Evolutionary conservation across 441 rosid genomes (phyloP).

Genomic region (Populus hybrid): DNA sequence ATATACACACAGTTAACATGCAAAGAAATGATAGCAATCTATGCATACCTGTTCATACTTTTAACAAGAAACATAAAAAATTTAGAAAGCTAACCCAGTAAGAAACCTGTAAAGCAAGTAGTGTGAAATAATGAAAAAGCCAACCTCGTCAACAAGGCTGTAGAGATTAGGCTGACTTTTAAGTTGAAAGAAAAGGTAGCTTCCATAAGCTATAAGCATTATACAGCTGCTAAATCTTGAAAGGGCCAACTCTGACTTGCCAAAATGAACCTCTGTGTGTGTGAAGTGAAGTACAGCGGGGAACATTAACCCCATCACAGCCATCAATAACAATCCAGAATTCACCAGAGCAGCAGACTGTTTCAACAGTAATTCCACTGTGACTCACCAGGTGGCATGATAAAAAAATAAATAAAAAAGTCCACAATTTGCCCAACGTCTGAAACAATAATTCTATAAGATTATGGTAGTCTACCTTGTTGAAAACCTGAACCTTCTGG

Average conservation of each 20-base stretch:
- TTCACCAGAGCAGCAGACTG: constrained; percentile 73
- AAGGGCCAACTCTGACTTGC: constrained; percentile 75
- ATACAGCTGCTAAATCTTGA: constrained; percentile 88
- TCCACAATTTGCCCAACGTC: background rate
- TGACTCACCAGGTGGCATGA: background rate
- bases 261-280: constrained; percentile 64
- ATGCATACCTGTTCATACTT: background rate
- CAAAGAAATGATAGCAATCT: background rate
- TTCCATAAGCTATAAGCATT: constrained; percentile 80
- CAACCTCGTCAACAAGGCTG: constrained; percentile 52
- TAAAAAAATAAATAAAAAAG: background rate
- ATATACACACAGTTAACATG: no score
- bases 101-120: background rate
- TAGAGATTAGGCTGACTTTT: constrained; percentile 50
- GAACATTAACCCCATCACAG: constrained; percentile 81
- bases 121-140: constrained; percentile 9
- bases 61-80: background rate
- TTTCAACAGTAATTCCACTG: constrained; percentile 12
- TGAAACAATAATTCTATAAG: background rate
- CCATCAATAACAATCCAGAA: constrained; percentile 84
- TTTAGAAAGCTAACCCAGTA: background rate
- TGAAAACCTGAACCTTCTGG: constrained; percentile 62
- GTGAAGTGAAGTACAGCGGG: constrained; percentile 85
- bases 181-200: constrained; percentile 71
- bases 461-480: constrained; percentile 44